Conservation (phyloP, 495 filamentous ascomycete species). For the Bathelium albidoporum region DNA sequence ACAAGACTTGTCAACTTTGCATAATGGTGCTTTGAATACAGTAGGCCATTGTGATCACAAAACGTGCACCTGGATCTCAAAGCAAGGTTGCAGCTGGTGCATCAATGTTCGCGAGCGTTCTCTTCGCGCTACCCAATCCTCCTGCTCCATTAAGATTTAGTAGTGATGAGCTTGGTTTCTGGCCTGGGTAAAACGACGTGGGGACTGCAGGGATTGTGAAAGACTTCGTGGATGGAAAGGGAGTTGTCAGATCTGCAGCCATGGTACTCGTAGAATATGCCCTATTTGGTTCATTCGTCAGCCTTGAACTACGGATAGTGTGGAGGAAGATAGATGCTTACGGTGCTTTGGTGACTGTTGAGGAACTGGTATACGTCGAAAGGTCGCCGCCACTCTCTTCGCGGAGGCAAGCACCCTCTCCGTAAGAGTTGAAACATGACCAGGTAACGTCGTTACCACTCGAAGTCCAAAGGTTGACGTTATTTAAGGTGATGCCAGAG, state of each 20-base stretch:
- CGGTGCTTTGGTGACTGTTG: constrained; percentile 16
- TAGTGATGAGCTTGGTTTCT: background rate
- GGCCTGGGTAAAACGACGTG: background rate
- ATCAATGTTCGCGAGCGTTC: no score
- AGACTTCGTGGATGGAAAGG: background rate
- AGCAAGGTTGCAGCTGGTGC: no score
- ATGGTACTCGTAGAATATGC: background rate
- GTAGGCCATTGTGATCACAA: no score
- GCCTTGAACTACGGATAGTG: background rate
- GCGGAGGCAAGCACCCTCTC: constrained; percentile 13
- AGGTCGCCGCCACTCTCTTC: background rate
- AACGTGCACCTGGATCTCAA: no score
- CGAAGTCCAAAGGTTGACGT: constrained; percentile 11
- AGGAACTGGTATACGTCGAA: constrained; percentile 4
- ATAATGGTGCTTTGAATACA: no score
- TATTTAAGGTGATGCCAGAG: constrained; percentile 1
- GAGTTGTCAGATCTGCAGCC: background rate
- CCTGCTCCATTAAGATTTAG: no score
- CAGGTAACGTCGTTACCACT: constrained; percentile 9
- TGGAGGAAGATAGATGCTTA: constrained; percentile 4
- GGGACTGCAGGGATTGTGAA: background rate
- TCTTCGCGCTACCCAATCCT: no score
- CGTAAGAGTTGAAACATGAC: constrained; percentile 14
- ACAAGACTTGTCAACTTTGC: no score
- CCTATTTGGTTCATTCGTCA: background rate